These are phyloP conservation scores for Pichia sp. DNA, from an alignment of 1,139 yeast genomes.

Conservation along the genomic window DNA sequence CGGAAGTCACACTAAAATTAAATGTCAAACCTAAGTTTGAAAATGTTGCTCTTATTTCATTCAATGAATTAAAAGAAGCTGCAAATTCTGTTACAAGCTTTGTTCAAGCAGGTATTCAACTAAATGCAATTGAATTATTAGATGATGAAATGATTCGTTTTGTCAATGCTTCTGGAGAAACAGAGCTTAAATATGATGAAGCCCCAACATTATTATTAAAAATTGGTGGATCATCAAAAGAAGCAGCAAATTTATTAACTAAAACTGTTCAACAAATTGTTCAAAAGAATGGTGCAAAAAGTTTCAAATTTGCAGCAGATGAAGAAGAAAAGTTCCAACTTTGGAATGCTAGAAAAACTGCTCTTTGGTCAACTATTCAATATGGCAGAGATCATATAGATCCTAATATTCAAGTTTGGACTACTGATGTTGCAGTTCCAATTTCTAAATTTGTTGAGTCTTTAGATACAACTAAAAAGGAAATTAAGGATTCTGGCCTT, in stretches of 20 bases:
- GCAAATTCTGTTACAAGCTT: conserved; percentile 58
- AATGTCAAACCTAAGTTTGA: conserved; percentile 60
- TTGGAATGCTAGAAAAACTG: conserved; percentile 86
- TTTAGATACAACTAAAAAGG: conserved; percentile 50
- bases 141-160: conserved; percentile 67
- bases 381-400: conserved; percentile 54
- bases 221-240: conserved; percentile 58
- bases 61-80: conserved; percentile 54
- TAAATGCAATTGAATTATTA: conserved; percentile 64
- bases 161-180: conserved; percentile 56
- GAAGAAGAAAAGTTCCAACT: conserved; percentile 64
- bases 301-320: conserved; percentile 54
- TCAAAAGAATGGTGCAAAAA: conserved; percentile 35
- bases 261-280: conserved; percentile 51
- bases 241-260: conserved; percentile 50
- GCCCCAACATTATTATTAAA: conserved; percentile 73
- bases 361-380: conserved; percentile 80
- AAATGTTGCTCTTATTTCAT: conserved; percentile 62
- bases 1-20: conserved; percentile 65
- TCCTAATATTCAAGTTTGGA: conserved; percentile 67
- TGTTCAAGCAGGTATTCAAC: conserved; percentile 53
- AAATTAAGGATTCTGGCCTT: conserved; percentile 52
- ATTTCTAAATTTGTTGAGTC: conserved; percentile 61
- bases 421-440: conserved; percentile 88
- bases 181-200: conserved; percentile 61